Conservation (phyloP, 768 basidiomycete species). For the Boletus fagicola region DNA sequence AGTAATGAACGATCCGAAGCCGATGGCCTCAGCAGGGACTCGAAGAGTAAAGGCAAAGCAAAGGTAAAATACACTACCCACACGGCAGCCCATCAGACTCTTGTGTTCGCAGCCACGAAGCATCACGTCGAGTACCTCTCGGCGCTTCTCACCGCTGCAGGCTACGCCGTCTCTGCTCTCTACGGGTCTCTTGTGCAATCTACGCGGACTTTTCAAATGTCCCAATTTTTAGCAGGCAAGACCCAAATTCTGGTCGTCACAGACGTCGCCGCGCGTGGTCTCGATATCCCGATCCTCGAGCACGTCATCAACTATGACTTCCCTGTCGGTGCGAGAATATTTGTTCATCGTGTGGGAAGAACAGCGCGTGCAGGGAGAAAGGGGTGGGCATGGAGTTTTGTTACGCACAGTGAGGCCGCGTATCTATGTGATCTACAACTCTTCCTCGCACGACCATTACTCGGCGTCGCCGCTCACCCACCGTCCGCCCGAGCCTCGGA, state of each 20-base stretch:
- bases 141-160: slow-evolving; percentile 70
- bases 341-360: slow-evolving; percentile 95
- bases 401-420: slow-evolving; percentile 82
- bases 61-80: slow-evolving; percentile 43
- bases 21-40: slow-evolving; percentile 30
- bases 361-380: slow-evolving; percentile 93
- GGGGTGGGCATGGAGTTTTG: slow-evolving; percentile 96
- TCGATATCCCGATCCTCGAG: slow-evolving; percentile 95
- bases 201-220: slow-evolving; percentile 88
- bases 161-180: slow-evolving; percentile 89
- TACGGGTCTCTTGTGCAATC: slow-evolving; percentile 94
- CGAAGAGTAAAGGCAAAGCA: slow-evolving; percentile 52
- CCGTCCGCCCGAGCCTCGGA: slow-evolving; percentile 45
- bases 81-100: slow-evolving; percentile 84
- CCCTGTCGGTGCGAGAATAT: slow-evolving; percentile 88
- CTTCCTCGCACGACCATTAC: slow-evolving; percentile 80
- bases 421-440: slow-evolving; percentile 91
- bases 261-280: slow-evolving; percentile 96
- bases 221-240: slow-evolving; percentile 75
- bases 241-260: slow-evolving; percentile 92
- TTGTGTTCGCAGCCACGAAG: slow-evolving; percentile 95
- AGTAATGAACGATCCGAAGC: slow-evolving; percentile 24
- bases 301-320: slow-evolving; percentile 99
- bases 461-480: slow-evolving; percentile 39
- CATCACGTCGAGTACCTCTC: slow-evolving; percentile 97